Percentiles rank a stretch among this genome's conserved stretches.
Conservation (phyloP, 192 early-diverging fungal genomes). For the Coemansia sp. region DNA sequence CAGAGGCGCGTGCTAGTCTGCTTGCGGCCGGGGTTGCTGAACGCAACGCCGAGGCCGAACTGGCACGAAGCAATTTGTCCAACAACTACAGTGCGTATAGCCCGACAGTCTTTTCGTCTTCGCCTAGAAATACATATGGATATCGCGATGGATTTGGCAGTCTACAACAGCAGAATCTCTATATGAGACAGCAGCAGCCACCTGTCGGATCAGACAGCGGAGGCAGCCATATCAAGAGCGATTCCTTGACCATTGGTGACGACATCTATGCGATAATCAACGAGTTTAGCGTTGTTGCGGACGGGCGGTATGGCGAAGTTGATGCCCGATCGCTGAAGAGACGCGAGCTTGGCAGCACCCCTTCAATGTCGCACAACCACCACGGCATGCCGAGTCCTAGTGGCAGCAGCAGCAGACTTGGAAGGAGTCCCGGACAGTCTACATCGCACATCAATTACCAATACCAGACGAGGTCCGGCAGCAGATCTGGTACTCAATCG, state of each 20-base stretch:
- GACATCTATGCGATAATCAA: slow-evolving; percentile 51
- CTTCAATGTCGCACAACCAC: slow-evolving; percentile 2
- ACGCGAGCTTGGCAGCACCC: slow-evolving; percentile 4
- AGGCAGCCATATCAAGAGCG: slow-evolving; percentile 14
- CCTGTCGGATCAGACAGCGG: not conserved
- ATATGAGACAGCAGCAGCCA: not conserved
- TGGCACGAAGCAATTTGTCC: slow-evolving; percentile 15
- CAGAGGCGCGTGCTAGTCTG: slow-evolving; percentile 50
- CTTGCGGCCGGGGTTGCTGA: slow-evolving; percentile 43
- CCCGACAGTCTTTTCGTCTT: slow-evolving; percentile 9
- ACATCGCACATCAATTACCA: not conserved
- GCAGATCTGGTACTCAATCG: not conserved
- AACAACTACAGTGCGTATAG: slow-evolving; percentile 17
- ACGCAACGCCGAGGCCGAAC: slow-evolving; percentile 39
- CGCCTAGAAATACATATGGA: slow-evolving; percentile 27
- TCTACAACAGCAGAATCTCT: slow-evolving; percentile 11
- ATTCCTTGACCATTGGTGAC: slow-evolving; percentile 51
- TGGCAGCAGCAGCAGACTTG: not conserved
- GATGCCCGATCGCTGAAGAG: slow-evolving; percentile 31
- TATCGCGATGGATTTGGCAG: slow-evolving; percentile 4
- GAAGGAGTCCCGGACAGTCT: slow-evolving; percentile 4
- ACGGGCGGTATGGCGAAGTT: slow-evolving; percentile 47
- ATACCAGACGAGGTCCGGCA: not conserved
- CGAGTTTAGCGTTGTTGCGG: slow-evolving; percentile 48
- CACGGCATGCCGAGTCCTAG: slow-evolving; percentile 2